These are phyloP conservation scores for Vigna radiata DNA, from an alignment of 306 rosid genomes.

Conservation along the genomic window DNA sequence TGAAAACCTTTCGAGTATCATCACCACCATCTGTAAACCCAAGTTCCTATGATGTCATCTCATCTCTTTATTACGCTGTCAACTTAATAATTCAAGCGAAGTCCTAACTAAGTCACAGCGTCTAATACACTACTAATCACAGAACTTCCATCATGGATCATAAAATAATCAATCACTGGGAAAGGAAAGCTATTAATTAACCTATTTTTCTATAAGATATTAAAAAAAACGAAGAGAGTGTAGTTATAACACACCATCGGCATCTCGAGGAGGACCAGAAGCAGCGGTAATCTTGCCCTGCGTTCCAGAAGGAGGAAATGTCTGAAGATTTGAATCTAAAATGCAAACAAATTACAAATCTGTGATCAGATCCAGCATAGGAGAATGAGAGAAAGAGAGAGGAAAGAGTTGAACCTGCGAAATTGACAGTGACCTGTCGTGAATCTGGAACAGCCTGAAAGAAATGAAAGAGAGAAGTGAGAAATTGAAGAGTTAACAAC, in stretches of 20 bases:
- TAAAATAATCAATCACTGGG: not conserved
- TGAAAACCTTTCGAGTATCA: slow-evolving; percentile 22
- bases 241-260: slow-evolving; percentile 64
- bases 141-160: not conserved
- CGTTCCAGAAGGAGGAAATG: slow-evolving; percentile 86
- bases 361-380: not conserved
- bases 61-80: not conserved
- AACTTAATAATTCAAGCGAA: slow-evolving; percentile 13
- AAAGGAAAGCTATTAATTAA: not conserved
- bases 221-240: not conserved
- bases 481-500: not conserved
- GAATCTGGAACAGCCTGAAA: slow-evolving; percentile 90
- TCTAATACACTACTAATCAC: not conserved
- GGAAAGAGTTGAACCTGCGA: slow-evolving; percentile 56
- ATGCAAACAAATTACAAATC: not conserved
- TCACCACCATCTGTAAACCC: slow-evolving; percentile 7
- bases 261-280: slow-evolving; percentile 84
- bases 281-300: slow-evolving; percentile 85
- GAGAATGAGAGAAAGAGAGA: not conserved
- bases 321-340: slow-evolving; percentile 88
- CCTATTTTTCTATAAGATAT: not conserved
- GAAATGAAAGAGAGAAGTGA: slow-evolving; percentile 26
- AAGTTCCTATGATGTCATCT: not conserved
- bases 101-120: slow-evolving; percentile 1
- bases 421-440: slow-evolving; percentile 68